Evolutionary conservation across 2,329 filamentous ascomycete species (phyloP), one percentile per base, ranked within the genome.

Genomic region (Ceratocystiopsis minuta): DNA sequence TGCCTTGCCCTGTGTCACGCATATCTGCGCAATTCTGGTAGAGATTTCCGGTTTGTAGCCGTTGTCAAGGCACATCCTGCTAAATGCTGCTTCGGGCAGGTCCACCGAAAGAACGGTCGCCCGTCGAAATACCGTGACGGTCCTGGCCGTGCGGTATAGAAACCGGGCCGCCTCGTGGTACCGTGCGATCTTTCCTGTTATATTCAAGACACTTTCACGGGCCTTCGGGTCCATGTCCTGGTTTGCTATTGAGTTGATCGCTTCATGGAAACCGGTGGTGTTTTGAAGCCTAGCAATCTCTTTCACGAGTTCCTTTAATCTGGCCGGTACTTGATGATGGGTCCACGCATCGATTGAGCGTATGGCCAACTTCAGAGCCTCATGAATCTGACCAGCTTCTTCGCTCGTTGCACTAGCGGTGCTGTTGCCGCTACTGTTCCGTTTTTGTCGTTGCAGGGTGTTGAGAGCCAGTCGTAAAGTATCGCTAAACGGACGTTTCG

Each of bases 161-260:
- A 55, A 51, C 10, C 47, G 43, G 13, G 59, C 54, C 34, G 53
- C 51, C 36, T 62, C 53, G 15, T 51, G 50, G 38, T 65, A 65
- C 40, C 57, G 52, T 11, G 58, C 53, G 3, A 64, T 53, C 44
- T 63, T 65, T 0, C 16, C 39, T 1, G 63, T 39, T 3, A 49
- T 48, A 4, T n/a, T 31, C 3, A 45, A 10, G 17, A 54, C 9
- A 16, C 20, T 40, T 7, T 20, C 16, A 4, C 35, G 28, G n/a
- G 17, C 7, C 13, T 6, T 13, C 3, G 28, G 32, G 1, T 32
- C 16, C n/a, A 38, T 28, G 18, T 43, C 31, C 10, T 9, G 10
- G 14, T 38, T 42, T 31, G 36, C 17, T 20, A 40, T 31, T 14
- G 15, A 3, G 17, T n/a, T 17, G 17, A 40, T 35, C 2, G 24